Percentiles rank a stretch among this genome's conserved stretches.
Conservation (phyloP, 1,139 yeast genomes). For the Yamadazyma songkhlaensis region DNA sequence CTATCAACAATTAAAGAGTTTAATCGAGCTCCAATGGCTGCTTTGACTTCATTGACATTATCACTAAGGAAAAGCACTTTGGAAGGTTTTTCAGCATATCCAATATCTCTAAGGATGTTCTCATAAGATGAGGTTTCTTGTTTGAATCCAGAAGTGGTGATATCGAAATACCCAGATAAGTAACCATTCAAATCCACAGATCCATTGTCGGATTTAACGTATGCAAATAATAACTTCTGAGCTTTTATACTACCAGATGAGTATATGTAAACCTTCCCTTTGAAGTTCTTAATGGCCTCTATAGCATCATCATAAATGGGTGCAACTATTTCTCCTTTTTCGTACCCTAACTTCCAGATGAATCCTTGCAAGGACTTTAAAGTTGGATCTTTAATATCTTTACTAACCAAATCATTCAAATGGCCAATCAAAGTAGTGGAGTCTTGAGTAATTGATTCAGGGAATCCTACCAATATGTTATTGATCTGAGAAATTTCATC, state of each 20-base stretch:
- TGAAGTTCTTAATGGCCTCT: conserved; percentile 44
- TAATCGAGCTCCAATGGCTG: conserved; percentile 71
- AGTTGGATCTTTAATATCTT: conserved; percentile 75
- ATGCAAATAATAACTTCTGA: conserved; percentile 70
- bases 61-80: conserved; percentile 73
- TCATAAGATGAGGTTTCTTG: conserved; percentile 54
- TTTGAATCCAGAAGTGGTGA: conserved; percentile 80
- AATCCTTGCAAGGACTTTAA: conserved; percentile 80
- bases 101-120: conserved; percentile 52
- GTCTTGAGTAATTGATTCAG: conserved; percentile 16
- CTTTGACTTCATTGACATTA: conserved; percentile 62
- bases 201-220: conserved; percentile 40
- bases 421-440: conserved; percentile 36
- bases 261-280: conserved; percentile 59
- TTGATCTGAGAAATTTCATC: conserved; percentile 16
- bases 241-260: conserved; percentile 93
- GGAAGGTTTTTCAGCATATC: conserved; percentile 17
- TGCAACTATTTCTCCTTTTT: conserved; percentile 67
- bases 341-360: conserved; percentile 81
- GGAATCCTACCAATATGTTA: conserved; percentile 40
- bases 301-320: conserved; percentile 79
- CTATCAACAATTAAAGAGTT: conserved; percentile 57
- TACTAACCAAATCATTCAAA: conserved; percentile 42
- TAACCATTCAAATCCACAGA: conserved; percentile 49
- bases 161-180: conserved; percentile 75